Evolutionary conservation across 257 asterid genomes (phyloP).

Genomic region (Gynochthodes officinalis): DNA sequence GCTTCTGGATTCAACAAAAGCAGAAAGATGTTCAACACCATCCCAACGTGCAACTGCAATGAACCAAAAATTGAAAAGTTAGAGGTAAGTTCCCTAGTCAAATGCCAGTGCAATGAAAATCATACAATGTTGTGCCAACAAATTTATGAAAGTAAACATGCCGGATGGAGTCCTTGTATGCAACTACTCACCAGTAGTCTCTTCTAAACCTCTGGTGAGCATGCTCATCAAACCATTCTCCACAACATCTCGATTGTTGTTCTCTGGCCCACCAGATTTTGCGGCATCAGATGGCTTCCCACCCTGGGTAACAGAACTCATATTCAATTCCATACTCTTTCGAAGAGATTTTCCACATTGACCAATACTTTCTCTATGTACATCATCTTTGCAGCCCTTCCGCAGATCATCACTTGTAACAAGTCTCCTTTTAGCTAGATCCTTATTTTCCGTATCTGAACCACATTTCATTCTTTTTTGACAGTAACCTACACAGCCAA

Average conservation of each 20-base stretch:
- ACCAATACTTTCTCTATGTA: slow-evolving; percentile 30
- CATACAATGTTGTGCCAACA: too few relatives aligned
- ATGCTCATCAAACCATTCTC: slow-evolving; percentile 41
- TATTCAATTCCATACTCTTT: slow-evolving; percentile 30
- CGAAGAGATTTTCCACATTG: slow-evolving; percentile 29
- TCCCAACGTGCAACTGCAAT: slow-evolving; percentile 85
- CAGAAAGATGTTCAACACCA: slow-evolving; percentile 33
- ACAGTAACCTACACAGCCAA: slow-evolving; percentile 17
- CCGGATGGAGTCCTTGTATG: background rate
- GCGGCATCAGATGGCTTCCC: slow-evolving; percentile 22
- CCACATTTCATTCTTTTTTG: slow-evolving; percentile 21
- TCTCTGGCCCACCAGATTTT: slow-evolving; percentile 25
- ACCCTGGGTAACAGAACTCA: background rate
- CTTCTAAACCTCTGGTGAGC: slow-evolving; percentile 67
- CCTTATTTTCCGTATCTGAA: slow-evolving; percentile 28
- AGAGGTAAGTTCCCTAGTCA: background rate
- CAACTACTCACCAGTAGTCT: slow-evolving; percentile 50
- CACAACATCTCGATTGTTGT: slow-evolving; percentile 20
- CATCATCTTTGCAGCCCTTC: slow-evolving; percentile 28
- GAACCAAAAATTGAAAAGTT: slow-evolving; percentile 26
- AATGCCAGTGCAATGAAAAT: background rate
- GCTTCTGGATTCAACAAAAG: slow-evolving; percentile 26
- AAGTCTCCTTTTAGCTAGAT: slow-evolving; percentile 20
- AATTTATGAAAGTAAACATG: background rate
- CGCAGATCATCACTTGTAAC: slow-evolving; percentile 17